Conservation (phyloP, 2,329 filamentous ascomycete species). For the Blumeriella jaapii region DNA sequence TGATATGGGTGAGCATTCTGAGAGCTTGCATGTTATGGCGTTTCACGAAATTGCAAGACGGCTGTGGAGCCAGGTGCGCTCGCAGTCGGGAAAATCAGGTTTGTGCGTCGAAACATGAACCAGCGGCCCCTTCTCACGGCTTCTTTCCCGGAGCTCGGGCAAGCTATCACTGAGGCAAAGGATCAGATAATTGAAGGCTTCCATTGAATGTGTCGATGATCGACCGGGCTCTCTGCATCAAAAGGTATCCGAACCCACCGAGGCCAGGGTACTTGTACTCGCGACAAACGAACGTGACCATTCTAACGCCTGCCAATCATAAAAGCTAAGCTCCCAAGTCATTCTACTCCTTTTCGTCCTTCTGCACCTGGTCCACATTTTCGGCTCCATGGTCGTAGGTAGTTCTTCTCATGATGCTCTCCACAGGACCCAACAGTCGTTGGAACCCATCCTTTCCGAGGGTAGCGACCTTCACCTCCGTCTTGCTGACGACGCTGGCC, state of each 20-base stretch:
- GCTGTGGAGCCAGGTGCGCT: background rate
- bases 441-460: constrained; percentile 93
- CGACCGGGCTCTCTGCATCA: constrained; percentile 21
- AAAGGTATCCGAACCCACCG: constrained; percentile 22
- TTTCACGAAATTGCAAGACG: constrained; percentile 1
- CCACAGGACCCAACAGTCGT: constrained; percentile 80
- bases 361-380: constrained; percentile 54
- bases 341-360: constrained; percentile 11
- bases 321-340: constrained; percentile 14
- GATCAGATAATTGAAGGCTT: too few relatives aligned
- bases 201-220: constrained; percentile 17
- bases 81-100: background rate
- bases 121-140: too few relatives aligned
- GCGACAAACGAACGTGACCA: constrained; percentile 22
- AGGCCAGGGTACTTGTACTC: constrained; percentile 21
- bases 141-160: too few relatives aligned
- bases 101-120: too few relatives aligned
- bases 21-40: constrained; percentile 8
- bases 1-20: too few relatives aligned
- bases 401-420: constrained; percentile 80
- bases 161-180: background rate
- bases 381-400: constrained; percentile 50
- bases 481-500: constrained; percentile 72
- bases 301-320: constrained; percentile 21
- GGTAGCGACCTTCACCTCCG: constrained; percentile 85